phyloP scores from a whole-genome alignment of 441 rosid species.

The Mallotus japonicus region DNA sequence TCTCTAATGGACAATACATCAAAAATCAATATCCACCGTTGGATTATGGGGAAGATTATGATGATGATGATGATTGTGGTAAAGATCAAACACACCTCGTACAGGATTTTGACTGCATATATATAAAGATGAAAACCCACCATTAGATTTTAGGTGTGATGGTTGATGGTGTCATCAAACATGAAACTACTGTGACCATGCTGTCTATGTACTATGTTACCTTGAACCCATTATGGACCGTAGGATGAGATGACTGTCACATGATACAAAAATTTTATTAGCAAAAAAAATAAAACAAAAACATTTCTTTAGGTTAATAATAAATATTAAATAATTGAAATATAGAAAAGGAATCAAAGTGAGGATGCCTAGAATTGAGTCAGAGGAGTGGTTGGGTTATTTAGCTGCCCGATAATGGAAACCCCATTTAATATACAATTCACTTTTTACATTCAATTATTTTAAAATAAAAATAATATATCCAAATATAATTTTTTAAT shows the following conservation, averaged over 20 bases:
- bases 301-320: too few species aligned
- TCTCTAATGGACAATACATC: conserved; percentile 7
- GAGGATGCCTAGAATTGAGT: conserved; percentile 52
- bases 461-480: too few species aligned
- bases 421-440: conserved; percentile 38
- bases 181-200: conserved; percentile 7
- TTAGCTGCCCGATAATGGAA: conserved; percentile 69
- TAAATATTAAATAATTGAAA: conserved; percentile 33
- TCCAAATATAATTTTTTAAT: too few species aligned
- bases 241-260: conserved; percentile 23
- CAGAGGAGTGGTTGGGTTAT: conserved; percentile 86
- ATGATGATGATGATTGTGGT: background rate
- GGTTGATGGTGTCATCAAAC: conserved; percentile 38
- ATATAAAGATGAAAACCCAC: conserved; percentile 7
- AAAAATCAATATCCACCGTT: conserved; percentile 30
- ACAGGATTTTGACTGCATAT: conserved; percentile 13
- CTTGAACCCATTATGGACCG: conserved; percentile 33
- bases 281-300: too few species aligned
- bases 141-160: conserved; percentile 30
- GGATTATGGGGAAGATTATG: conserved; percentile 17
- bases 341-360: conserved; percentile 57
- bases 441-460: background rate
- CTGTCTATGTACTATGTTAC: conserved; percentile 21
- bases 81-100: conserved; percentile 29
- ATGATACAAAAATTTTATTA: background rate